These are phyloP conservation scores for Micractinium conductrix DNA, from an alignment of 139 green algal species.

Conservation along the genomic window DNA sequence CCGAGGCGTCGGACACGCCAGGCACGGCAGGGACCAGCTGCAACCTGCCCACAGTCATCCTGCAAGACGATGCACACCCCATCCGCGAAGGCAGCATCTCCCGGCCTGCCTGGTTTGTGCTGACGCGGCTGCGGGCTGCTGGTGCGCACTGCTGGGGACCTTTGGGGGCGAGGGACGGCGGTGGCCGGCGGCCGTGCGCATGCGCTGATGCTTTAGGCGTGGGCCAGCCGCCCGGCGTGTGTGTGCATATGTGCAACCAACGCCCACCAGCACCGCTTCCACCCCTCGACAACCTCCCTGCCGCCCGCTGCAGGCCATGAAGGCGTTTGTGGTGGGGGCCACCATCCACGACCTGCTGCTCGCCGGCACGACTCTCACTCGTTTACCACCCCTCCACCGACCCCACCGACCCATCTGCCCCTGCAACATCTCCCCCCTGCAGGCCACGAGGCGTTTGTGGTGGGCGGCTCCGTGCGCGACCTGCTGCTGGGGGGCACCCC, in stretches of 20 bases:
- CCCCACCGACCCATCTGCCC: background rate
- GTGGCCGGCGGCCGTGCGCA: too few species aligned
- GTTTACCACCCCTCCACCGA: background rate
- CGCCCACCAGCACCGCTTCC: too few species aligned
- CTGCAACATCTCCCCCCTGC: background rate
- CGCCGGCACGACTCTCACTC: too few species aligned
- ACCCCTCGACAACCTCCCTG: too few species aligned
- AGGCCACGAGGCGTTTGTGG: slow-evolving; percentile 73
- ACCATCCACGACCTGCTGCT: background rate
- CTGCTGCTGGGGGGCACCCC: slow-evolving; percentile 59
- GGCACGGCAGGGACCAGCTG: background rate
- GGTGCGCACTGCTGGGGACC: too few species aligned
- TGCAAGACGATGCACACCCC: slow-evolving; percentile 48
- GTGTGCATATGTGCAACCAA: too few species aligned
- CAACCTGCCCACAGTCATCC: background rate
- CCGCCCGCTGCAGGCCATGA: background rate
- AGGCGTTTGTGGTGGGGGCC: background rate
- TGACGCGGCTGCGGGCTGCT: slow-evolving; percentile 37
- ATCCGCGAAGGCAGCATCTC: slow-evolving; percentile 35
- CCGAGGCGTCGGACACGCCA: too few species aligned
- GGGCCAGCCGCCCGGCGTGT: too few species aligned
- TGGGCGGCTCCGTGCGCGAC: slow-evolving; percentile 81
- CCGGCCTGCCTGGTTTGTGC: slow-evolving; percentile 37
- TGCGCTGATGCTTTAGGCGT: too few species aligned
- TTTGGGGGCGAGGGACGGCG: too few species aligned